A percentile compares a stretch with the other conserved stretches of the same genome.
phyloP scores from a whole-genome alignment of 306 rosid species.

The Trifolium pratense region DNA sequence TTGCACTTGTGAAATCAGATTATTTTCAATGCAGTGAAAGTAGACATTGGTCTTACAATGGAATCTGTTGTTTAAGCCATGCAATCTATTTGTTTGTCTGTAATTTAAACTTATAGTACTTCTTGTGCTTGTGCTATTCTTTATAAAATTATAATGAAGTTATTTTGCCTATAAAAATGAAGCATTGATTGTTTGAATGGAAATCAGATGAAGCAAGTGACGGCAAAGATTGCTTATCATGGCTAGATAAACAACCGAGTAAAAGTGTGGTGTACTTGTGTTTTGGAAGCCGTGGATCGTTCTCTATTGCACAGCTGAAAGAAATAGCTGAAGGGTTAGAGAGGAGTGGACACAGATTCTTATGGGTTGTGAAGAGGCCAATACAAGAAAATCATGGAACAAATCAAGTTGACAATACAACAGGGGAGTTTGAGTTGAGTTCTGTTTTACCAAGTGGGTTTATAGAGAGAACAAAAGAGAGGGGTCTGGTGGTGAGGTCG shows the following conservation, averaged over 20 bases:
- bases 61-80: not conserved
- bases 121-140: not conserved
- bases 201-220: constrained; percentile 10
- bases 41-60: not conserved
- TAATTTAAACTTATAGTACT: not conserved
- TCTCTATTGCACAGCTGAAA: constrained; percentile 33
- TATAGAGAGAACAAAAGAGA: constrained; percentile 38
- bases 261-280: constrained; percentile 46
- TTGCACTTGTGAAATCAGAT: not conserved
- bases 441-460: constrained; percentile 42
- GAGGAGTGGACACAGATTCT: constrained; percentile 41
- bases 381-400: not conserved
- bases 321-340: constrained; percentile 48
- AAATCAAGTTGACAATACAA: not conserved
- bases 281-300: constrained; percentile 49
- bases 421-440: constrained; percentile 13
- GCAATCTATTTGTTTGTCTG: not conserved
- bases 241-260: constrained; percentile 43
- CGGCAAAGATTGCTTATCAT: constrained; percentile 33
- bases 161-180: not conserved
- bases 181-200: not conserved
- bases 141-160: not conserved
- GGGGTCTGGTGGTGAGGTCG: constrained; percentile 35
- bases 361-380: constrained; percentile 45
- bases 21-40: constrained; percentile 2